Conservation (phyloP, 208 protist species). For the Novymonas esmeraldas region DNA sequence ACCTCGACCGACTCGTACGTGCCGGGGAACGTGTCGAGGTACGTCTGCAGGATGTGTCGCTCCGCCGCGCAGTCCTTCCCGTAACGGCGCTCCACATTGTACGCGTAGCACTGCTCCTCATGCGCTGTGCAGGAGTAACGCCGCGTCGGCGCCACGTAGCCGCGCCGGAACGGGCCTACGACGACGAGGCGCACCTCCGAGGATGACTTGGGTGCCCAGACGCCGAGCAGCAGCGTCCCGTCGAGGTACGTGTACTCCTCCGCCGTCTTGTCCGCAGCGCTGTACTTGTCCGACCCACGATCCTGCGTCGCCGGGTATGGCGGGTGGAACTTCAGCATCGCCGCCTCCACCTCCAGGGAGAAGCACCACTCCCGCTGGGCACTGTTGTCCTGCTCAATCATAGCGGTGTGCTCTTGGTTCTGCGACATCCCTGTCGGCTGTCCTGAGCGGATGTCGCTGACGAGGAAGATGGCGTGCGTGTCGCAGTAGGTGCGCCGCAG, state of each 20-base stretch:
- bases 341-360: constrained; percentile 70
- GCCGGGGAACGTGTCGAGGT: constrained; percentile 43
- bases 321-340: constrained; percentile 96
- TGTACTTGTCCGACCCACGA: constrained; percentile 29
- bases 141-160: constrained; percentile 23
- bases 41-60: constrained; percentile 69
- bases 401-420: constrained; percentile 84
- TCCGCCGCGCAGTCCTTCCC: constrained; percentile 88
- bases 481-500: constrained; percentile 54
- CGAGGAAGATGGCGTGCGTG: constrained; percentile 77
- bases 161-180: constrained; percentile 47
- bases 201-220: constrained; percentile 94
- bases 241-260: constrained; percentile 78
- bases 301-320: constrained; percentile 83
- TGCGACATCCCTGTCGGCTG: constrained; percentile 52
- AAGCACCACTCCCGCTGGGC: constrained; percentile 89
- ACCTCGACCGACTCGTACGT: constrained; percentile 19
- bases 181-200: constrained; percentile 94
- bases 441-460: constrained; percentile 93
- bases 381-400: constrained; percentile 85
- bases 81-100: constrained; percentile 90
- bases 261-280: constrained; percentile 56
- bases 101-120: constrained; percentile 95
- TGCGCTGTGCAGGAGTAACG: constrained; percentile 87
- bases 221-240: constrained; percentile 80